A percentile compares a stretch with the other conserved stretches of the same genome.
These are phyloP conservation scores for Periglandula ipomoeae DNA, from an alignment of 2,329 filamentous ascomycete genomes.

Conservation along the genomic window DNA sequence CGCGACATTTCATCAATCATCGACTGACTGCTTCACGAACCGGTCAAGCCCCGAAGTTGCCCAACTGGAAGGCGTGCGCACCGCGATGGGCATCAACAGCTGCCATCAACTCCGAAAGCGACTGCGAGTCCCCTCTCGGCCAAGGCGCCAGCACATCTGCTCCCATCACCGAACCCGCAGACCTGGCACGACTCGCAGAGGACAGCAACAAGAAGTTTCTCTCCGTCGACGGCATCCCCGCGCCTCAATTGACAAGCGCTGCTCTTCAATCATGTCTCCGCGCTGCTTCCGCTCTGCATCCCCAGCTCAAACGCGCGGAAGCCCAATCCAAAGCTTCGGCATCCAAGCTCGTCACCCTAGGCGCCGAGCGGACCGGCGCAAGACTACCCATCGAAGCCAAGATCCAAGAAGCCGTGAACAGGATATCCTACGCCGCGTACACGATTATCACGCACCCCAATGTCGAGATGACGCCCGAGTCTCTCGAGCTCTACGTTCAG, in stretches of 20 bases:
- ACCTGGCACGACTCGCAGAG: slow-evolving; percentile 32
- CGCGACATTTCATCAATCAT: slow-evolving; percentile 16
- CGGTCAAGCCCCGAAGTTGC: slow-evolving; percentile 6
- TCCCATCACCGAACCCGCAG: slow-evolving; percentile 27
- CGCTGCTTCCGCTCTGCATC: slow-evolving; percentile 34
- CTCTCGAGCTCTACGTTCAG: slow-evolving; percentile 66
- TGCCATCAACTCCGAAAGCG: slow-evolving; percentile 9
- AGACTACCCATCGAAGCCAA: slow-evolving; percentile 22
- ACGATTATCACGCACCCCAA: slow-evolving; percentile 62
- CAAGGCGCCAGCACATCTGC: not conserved
- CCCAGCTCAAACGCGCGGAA: slow-evolving; percentile 29
- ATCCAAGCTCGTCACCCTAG: slow-evolving; percentile 43
- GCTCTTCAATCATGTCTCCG: slow-evolving; percentile 36
- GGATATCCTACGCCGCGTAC: slow-evolving; percentile 54
- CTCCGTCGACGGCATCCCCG: slow-evolving; percentile 34
- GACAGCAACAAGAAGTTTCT: slow-evolving; percentile 34
- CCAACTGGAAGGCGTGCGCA: slow-evolving; percentile 5
- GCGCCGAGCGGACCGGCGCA: slow-evolving; percentile 23
- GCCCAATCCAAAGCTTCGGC: slow-evolving; percentile 36
- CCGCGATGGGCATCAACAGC: slow-evolving; percentile 20
- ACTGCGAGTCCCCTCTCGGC: not conserved
- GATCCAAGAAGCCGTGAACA: slow-evolving; percentile 36
- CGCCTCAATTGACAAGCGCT: slow-evolving; percentile 31
- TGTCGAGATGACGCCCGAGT: slow-evolving; percentile 67
- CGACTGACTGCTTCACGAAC: slow-evolving; percentile 14